These are phyloP conservation scores for Pseudogymnoascus verrucosus DNA, from an alignment of 2,329 filamentous ascomycete genomes.

Conservation along the genomic window DNA sequence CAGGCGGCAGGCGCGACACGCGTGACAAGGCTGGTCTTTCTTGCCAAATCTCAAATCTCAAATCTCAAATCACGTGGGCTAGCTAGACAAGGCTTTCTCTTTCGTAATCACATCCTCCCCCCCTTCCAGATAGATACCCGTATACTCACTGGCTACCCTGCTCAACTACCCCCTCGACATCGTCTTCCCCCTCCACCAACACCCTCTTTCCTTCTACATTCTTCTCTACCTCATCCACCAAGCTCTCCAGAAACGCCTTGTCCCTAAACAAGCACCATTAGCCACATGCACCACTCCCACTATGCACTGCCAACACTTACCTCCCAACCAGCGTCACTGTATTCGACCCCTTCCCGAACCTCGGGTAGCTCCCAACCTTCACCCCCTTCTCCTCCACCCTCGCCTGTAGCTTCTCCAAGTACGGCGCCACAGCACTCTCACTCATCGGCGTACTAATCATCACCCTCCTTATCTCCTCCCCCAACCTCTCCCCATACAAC, in stretches of 20 bases:
- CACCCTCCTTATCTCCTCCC: conserved; percentile 67
- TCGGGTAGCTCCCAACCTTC: conserved; percentile 92
- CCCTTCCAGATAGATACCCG: background rate
- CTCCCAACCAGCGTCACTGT: conserved; percentile 78
- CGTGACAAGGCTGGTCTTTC: background rate
- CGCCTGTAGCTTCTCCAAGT: conserved; percentile 69
- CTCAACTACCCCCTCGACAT: conserved; percentile 29
- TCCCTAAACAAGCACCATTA: conserved; percentile 41
- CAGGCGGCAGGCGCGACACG: background rate
- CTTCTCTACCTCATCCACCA: conserved; percentile 69
- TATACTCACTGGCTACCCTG: background rate
- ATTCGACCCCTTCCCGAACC: conserved; percentile 81
- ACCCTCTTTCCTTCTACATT: conserved; percentile 69
- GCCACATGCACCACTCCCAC: background rate
- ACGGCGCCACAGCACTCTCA: conserved; percentile 78
- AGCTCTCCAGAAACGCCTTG: conserved; percentile 64
- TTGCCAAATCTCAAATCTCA: background rate
- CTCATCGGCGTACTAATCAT: conserved; percentile 80
- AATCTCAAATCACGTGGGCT: background rate
- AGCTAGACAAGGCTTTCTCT: background rate
- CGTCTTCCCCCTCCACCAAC: conserved; percentile 62
- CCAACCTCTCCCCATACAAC: conserved; percentile 58
- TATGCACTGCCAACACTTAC: conserved; percentile 29
- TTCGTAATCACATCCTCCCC: background rate
- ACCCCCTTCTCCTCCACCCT: conserved; percentile 68